These are phyloP conservation scores for Paraphoma chrysanthemicola DNA, from an alignment of 2,329 filamentous ascomycete species.

Conservation along the genomic window DNA sequence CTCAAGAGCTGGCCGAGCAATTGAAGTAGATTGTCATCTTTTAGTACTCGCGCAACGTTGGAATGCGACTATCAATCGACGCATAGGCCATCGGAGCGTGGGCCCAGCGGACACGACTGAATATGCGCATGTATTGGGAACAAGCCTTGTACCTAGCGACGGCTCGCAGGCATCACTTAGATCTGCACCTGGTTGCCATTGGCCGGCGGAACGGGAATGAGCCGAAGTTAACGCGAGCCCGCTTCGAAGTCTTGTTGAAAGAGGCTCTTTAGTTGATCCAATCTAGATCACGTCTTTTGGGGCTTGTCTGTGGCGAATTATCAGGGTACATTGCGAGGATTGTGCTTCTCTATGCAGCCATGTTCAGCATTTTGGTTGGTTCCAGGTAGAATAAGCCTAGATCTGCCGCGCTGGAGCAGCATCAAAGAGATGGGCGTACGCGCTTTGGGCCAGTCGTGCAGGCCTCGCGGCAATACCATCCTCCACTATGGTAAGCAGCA, in stretches of 20 bases:
- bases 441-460: constrained; percentile 30
- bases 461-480: constrained; percentile 20
- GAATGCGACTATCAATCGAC: constrained; percentile 31
- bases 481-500: constrained; percentile 25
- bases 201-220: constrained; percentile 39
- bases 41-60: constrained; percentile 40
- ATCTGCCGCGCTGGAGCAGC: constrained; percentile 26
- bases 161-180: constrained; percentile 38
- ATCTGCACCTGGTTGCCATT: constrained; percentile 36
- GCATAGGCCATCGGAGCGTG: constrained; percentile 36
- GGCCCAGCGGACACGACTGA: constrained; percentile 36
- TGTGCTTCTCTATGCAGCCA: constrained; percentile 18
- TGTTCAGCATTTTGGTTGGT: constrained; percentile 12
- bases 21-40: constrained; percentile 45
- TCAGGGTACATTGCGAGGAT: constrained; percentile 22
- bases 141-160: constrained; percentile 47
- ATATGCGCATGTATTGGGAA: constrained; percentile 47
- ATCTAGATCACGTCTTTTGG: constrained; percentile 37
- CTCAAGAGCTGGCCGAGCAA: constrained; percentile 22
- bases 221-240: constrained; percentile 38
- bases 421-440: constrained; percentile 23
- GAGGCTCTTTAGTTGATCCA: constrained; percentile 33
- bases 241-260: constrained; percentile 28
- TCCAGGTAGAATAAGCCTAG: constrained; percentile 15
- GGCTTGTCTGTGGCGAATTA: constrained; percentile 37